phyloP scores from a whole-genome alignment of 192 early-diverging fungal genomes.

The Podila epigama region DNA sequence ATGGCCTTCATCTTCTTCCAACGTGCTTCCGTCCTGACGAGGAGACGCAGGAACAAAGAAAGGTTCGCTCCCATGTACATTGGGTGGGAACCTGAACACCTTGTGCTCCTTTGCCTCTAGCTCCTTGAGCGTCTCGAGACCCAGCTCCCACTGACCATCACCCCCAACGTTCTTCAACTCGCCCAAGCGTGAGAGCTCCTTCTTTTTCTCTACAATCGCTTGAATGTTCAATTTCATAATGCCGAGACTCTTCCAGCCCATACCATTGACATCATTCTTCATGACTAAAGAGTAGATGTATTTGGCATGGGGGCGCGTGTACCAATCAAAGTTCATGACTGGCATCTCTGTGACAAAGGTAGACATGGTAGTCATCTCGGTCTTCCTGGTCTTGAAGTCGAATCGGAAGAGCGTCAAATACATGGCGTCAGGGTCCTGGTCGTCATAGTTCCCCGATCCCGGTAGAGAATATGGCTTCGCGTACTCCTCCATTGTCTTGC shows the following conservation, averaged over 20 bases:
- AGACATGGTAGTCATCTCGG: conserved; percentile 29
- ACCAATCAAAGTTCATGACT: conserved; percentile 21
- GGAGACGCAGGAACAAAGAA: conserved; percentile 17
- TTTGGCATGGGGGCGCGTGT: conserved; percentile 15
- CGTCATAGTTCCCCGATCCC: conserved; percentile 15
- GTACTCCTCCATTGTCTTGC: conserved; percentile 27
- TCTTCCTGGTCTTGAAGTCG: conserved; percentile 27
- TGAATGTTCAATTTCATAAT: conserved; percentile 21
- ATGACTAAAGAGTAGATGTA: conserved; percentile 18
- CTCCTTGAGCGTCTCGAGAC: background rate
- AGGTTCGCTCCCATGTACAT: conserved; percentile 17
- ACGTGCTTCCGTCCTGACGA: background rate
- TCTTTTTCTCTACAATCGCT: conserved; percentile 13
- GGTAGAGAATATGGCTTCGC: background rate
- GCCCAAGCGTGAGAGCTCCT: background rate
- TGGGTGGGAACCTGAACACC: conserved; percentile 8
- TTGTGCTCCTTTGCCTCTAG: conserved; percentile 1
- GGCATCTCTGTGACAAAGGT: conserved; percentile 22
- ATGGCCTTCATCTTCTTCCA: conserved; percentile 27
- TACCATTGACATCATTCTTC: background rate
- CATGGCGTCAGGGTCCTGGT: conserved; percentile 23
- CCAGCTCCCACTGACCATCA: conserved; percentile 29
- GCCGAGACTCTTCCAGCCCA: conserved; percentile 15
- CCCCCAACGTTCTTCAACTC: conserved; percentile 9
- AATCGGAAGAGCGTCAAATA: conserved; percentile 37